Conservation (phyloP, 2,329 filamentous ascomycete genomes). For the Colletotrichum abscissum region DNA sequence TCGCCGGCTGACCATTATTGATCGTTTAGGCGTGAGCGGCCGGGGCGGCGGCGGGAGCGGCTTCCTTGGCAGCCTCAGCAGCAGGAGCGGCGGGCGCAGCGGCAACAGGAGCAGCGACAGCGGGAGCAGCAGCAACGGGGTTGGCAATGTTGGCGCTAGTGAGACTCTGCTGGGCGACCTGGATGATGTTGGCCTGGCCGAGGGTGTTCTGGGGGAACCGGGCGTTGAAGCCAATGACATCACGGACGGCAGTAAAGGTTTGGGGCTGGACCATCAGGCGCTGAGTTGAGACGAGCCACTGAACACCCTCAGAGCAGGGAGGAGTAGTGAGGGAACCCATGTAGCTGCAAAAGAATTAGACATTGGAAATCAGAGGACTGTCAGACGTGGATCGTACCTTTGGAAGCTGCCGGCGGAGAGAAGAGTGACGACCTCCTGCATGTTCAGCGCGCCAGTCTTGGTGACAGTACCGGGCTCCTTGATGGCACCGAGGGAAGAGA, state of each 20-base stretch:
- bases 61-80: not conserved
- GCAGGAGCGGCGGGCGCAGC: not conserved
- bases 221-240: constrained; percentile 60
- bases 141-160: constrained; percentile 17
- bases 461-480: constrained; percentile 53
- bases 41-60: not conserved
- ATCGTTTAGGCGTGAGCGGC: constrained; percentile 1
- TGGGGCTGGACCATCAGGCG: constrained; percentile 50
- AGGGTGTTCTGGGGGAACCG: constrained; percentile 57
- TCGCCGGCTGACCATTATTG: not conserved
- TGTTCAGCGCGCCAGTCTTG: constrained; percentile 53
- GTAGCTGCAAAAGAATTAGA: constrained; percentile 45
- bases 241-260: constrained; percentile 52
- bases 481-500: constrained; percentile 54
- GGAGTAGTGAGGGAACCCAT: constrained; percentile 61
- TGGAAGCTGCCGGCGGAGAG: constrained; percentile 52
- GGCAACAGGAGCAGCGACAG: constrained; percentile 3
- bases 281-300: constrained; percentile 59
- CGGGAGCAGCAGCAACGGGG: constrained; percentile 9
- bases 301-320: constrained; percentile 59
- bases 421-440: constrained; percentile 54
- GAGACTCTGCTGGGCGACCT: constrained; percentile 30
- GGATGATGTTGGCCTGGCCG: constrained; percentile 51
- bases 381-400: constrained; percentile 40
- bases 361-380: not conserved